Base-by-base conservation (phyloP, 306 rosid species). In the Cyamopsis tetragonoloba region DNA sequence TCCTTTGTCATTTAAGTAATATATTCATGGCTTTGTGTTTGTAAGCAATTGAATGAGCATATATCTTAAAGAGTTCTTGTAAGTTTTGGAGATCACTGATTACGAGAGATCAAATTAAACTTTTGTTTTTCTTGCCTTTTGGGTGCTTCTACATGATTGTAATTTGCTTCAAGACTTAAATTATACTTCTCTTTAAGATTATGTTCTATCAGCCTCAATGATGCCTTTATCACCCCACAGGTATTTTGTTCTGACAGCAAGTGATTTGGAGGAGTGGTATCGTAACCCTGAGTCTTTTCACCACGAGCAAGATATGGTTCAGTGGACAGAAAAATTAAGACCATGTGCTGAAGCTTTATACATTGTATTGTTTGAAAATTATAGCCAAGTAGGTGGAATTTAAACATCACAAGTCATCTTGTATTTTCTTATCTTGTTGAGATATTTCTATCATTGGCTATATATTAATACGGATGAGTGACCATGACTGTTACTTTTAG, bases 291-390 rank as follows among this genome's bases (percentile, higher is more conserved):
- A 92, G 69, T 74, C 88, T 73, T 92, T 92, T 74, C 98, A 92
- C 77, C 98, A 92, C 7, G 98, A 92, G 86, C 96, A 92, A 80
- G 98, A 92, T 81, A 92, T 92, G 98, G 82, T 92, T 77, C 95
- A 89, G 85, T 92, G 98, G 96, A 89, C 96, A 24, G 98, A 92
- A 81, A 92, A 87, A 78, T 80, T 92, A 75, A 86, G 98, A 80
- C 98, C 98, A 42, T 92, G 96, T 65, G 96, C 98, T 56, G 98
- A 92, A 76, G 98, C 98, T 69, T 68, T 92, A 47, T 92, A 87
- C 80, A 92, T 92, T 28, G 89, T 92, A 62, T 71, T 92, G 79
- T 92, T 92, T 86, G 96, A 89, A 87, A 92, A 86, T 72, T 78
- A 92, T 74, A 89, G 89, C 73, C 96, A 86, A 88, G 98, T 92